A percentile compares a stretch with the other conserved stretches of the same genome.
These are phyloP conservation scores for Coriolopsis trogii DNA, from an alignment of 1,284 basidiomycete species.

Conservation along the genomic window DNA sequence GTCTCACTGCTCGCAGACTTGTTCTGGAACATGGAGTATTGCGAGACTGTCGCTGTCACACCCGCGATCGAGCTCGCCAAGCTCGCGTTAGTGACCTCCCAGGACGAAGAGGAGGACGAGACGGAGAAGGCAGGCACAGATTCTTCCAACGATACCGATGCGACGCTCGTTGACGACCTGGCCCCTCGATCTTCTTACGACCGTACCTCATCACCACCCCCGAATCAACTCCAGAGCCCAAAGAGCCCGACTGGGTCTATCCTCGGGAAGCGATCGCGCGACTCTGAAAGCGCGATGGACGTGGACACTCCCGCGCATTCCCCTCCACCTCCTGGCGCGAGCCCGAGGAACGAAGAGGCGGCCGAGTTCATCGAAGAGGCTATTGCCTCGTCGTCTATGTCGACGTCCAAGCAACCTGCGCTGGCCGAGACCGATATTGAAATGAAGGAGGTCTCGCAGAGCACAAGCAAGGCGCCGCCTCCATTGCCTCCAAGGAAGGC, in stretches of 20 bases:
- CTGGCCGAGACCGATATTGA: constrained; percentile 45
- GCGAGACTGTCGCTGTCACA: constrained; percentile 70
- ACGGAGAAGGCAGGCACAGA: constrained; percentile 71
- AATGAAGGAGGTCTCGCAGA: constrained; percentile 38
- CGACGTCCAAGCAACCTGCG: constrained; percentile 24
- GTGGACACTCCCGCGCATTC: constrained; percentile 30
- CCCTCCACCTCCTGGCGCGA: constrained; percentile 5
- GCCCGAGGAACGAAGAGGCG: constrained; percentile 40
- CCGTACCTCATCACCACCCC: constrained; percentile 28
- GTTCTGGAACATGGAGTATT: constrained; percentile 78
- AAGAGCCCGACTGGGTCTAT: constrained; percentile 48
- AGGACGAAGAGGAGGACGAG: constrained; percentile 85
- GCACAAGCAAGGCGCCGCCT: constrained; percentile 51
- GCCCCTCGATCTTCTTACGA: constrained; percentile 36
- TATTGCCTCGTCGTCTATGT: constrained; percentile 46
- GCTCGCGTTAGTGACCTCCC: constrained; percentile 88
- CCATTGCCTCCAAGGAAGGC: constrained; percentile 65
- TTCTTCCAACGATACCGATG: constrained; percentile 83
- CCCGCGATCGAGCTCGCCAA: constrained; percentile 89
- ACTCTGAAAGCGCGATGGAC: constrained; percentile 39
- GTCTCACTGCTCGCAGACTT: constrained; percentile 78
- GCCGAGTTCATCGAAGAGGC: constrained; percentile 40
- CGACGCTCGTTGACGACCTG: constrained; percentile 79
- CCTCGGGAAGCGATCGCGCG: constrained; percentile 72
- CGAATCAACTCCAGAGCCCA: constrained; percentile 22